Evolutionary conservation across 176 grass and related monocot species (phyloP), one percentile per base, ranked within the genome.

Genomic region (Aegilops tauschii): DNA sequence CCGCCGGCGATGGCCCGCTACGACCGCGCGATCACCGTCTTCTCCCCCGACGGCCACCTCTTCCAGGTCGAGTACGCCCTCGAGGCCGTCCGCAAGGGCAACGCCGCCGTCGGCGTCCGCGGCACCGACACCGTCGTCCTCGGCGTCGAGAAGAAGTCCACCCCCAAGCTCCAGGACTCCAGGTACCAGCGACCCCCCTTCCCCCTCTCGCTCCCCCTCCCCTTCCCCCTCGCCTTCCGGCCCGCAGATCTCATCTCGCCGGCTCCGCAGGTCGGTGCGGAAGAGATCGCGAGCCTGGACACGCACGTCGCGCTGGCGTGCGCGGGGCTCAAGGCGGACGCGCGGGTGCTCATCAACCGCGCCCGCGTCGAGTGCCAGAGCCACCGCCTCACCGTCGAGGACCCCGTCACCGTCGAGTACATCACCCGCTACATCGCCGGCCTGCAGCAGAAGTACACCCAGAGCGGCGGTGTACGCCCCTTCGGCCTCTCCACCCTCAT

Each of bases 1-100:
- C 70, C 78, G 77, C 82, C 87, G 80, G 59, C 80, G 67, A 97
- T 99, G 97, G 97, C 97, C 59, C 92, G 97, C 68, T 99, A 99
- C 92, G 97, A 99, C 84, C 94, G 97, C 83, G 97, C 97, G 12
- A 99, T 99, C 92, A 99, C 97, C 34, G 97, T 99, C 10, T 99
- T 99, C 94, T 99, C 97, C 35, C 97, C 97, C 25, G 94, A 99
- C 80, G 97, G 97, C 18, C 94, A 99, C 89, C 97, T 99, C 82
- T 99, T 99, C 88, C 97, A 99, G 97, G 97, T 99, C 8, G 97
- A 99, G 85, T 99, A 99, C 83, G 97, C 97, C 12, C 94, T 99
- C 85, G 97, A 99, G 91, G 97, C 94, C 42, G 97, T 99, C 74
- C 97, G 94, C 78, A 99, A 99, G 89, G 94, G 94, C 7, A 99